These are phyloP conservation scores for Grosmannia huntii DNA, from an alignment of 2,329 filamentous ascomycete genomes.

Conservation along the genomic window DNA sequence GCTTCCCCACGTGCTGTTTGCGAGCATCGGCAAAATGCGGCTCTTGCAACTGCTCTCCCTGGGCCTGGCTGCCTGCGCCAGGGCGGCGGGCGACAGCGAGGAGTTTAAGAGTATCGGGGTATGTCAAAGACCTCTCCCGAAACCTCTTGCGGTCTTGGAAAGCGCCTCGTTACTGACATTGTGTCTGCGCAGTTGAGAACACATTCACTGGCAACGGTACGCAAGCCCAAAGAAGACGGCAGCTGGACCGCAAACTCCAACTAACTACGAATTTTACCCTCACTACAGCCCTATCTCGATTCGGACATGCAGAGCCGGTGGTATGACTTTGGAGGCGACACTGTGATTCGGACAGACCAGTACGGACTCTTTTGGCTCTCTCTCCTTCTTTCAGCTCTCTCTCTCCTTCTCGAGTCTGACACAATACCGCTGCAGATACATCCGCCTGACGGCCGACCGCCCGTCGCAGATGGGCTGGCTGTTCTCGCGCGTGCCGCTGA, in stretches of 20 bases:
- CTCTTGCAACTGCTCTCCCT: conserved; percentile 32
- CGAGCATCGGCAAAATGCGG: conserved; percentile 26
- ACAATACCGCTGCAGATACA: conserved; percentile 48
- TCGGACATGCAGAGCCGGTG: conserved; percentile 96
- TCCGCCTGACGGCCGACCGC: conserved; percentile 81
- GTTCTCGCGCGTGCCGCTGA: conserved; percentile 86
- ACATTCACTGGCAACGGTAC: conserved; percentile 68
- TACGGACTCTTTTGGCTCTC: conserved; percentile 24
- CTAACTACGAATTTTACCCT: background rate
- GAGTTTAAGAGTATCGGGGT: conserved; percentile 33
- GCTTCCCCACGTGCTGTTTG: background rate
- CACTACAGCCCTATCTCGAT: conserved; percentile 79
- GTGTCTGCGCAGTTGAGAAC: conserved; percentile 55
- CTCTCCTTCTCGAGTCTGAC: background rate
- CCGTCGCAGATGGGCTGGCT: conserved; percentile 88
- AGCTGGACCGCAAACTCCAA: background rate
- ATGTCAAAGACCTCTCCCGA: conserved; percentile 9
- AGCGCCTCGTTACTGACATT: conserved; percentile 5
- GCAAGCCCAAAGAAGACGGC: conserved; percentile 16
- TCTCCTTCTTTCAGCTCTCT: background rate
- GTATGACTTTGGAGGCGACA: conserved; percentile 98
- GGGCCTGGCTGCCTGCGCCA: conserved; percentile 36
- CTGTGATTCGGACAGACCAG: conserved; percentile 64
- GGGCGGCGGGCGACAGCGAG: conserved; percentile 34
- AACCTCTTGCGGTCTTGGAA: background rate